Evolutionary conservation across 768 basidiomycete genomes (phyloP), one percentile per base, ranked within the genome.

Genomic region (Lactarius psammicola): DNA sequence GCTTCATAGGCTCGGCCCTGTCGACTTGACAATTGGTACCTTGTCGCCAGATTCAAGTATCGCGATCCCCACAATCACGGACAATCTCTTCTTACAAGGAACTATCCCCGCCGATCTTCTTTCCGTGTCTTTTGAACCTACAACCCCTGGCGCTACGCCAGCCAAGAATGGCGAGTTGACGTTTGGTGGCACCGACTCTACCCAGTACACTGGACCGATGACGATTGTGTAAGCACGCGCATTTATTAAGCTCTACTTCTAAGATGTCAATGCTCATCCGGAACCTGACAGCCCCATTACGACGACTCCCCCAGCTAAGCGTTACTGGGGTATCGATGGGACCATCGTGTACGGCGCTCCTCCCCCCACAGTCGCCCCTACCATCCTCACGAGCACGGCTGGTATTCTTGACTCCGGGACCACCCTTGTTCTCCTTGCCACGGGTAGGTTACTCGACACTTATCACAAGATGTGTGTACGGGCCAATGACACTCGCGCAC

Each of bases 1-100:
- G 13, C 36, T 58, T 15, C 36, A 56, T 63, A 88, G 86, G 17
- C 82, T 88, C 63, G 88, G 87, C 23, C 88, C 88, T 28, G 75
- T 77, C 18, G 80, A 75, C 59, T 78, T 88, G 55, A 88, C 87
- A 1, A n/a, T 74, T 75, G 80, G 75, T 28, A 80, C 78, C 7
- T 71, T 80, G 72, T 30, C 51, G 46, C 61, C 60, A 49, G 3
- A 68, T 71, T 2, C 70, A 11, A 0, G 26, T 30, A 58, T 59
- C 42, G 69, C 69, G 23, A 78, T 86, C 65, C 84, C 84, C 15
- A 85, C 86, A 9, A 84, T 70, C 55, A 75, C 72, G 7, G 75
- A 78, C 71, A 78, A 74, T 68, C 74, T 75, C 13, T 76, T 70
- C 65, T 11, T 64, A 1, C 69, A 72, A 23, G 71, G 72, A 5